phyloP scores from a whole-genome alignment of 345 rosid genomes.

The Zanthoxylum bungeanum region DNA sequence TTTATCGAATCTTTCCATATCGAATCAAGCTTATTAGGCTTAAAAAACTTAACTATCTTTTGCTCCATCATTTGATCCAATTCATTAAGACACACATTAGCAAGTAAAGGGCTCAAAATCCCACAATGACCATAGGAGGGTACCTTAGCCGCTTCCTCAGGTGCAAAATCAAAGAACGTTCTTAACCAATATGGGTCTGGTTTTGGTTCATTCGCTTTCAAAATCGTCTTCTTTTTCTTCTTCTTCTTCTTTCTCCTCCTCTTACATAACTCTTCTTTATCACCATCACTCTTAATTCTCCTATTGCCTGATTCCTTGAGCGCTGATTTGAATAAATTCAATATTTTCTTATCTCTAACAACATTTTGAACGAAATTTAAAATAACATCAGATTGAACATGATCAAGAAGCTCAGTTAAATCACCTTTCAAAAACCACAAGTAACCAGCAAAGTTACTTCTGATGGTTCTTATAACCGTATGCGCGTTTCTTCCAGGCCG shows the following conservation, averaged over 20 bases:
- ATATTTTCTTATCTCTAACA: conserved; percentile 68
- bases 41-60: conserved; percentile 62
- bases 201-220: conserved; percentile 80
- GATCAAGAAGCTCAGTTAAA: conserved; percentile 53
- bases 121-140: conserved; percentile 90
- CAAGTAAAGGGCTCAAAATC: conserved; percentile 87
- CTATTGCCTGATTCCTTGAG: conserved; percentile 32
- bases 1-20: conserved; percentile 85
- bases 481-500: conserved; percentile 93
- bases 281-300: conserved; percentile 24
- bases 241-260: conserved; percentile 43
- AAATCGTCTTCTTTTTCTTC: conserved; percentile 69
- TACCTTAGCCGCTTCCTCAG: conserved; percentile 82
- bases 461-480: conserved; percentile 78
- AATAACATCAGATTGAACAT: conserved; percentile 46
- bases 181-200: conserved; percentile 97
- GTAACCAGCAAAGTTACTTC: conserved; percentile 91
- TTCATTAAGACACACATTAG: conserved; percentile 80
- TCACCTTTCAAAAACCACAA: conserved; percentile 90
- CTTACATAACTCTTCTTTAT: conserved; percentile 35
- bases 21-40: conserved; percentile 71
- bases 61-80: conserved; percentile 78
- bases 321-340: conserved; percentile 56
- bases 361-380: conserved; percentile 55
- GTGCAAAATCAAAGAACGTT: conserved; percentile 78